A percentile compares a stretch with the other conserved stretches of the same genome.
These are phyloP conservation scores for Xylaria arbuscula DNA, from an alignment of 2,329 filamentous ascomycete species.

Conservation along the genomic window DNA sequence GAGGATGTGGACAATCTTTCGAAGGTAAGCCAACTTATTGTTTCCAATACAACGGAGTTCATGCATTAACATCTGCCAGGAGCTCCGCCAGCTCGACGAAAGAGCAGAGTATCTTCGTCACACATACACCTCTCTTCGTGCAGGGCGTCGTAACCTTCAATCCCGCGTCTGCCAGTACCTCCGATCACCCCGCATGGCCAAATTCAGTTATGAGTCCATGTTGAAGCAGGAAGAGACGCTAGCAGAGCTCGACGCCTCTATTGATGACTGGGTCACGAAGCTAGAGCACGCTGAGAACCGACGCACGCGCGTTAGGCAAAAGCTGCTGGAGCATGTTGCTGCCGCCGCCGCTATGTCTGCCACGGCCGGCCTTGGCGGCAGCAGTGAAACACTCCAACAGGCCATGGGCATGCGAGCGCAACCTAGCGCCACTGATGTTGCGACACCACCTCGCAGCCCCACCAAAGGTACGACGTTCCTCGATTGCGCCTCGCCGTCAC, in stretches of 20 bases:
- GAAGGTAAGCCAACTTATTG: constrained; percentile 57
- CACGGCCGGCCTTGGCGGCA: constrained; percentile 48
- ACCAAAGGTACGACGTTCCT: constrained; percentile 54
- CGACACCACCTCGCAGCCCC: constrained; percentile 70
- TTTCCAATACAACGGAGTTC: background rate
- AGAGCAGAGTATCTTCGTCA: constrained; percentile 81
- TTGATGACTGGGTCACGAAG: constrained; percentile 84
- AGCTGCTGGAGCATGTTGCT: constrained; percentile 83
- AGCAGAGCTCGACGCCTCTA: constrained; percentile 78
- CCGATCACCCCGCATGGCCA: constrained; percentile 74
- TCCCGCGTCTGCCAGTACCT: constrained; percentile 81
- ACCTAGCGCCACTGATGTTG: constrained; percentile 56
- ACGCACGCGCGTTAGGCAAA: constrained; percentile 78
- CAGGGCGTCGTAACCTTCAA: constrained; percentile 81
- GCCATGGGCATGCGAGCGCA: constrained; percentile 56
- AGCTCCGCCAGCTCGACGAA: constrained; percentile 80
- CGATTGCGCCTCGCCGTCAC: constrained; percentile 50
- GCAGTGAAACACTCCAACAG: constrained; percentile 57
- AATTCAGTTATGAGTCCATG: constrained; percentile 79
- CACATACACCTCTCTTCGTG: constrained; percentile 78
- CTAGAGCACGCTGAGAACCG: constrained; percentile 84
- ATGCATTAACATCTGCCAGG: constrained; percentile 55
- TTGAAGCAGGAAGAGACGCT: constrained; percentile 84
- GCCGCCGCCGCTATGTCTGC: constrained; percentile 69
- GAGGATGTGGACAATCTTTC: constrained; percentile 74